Percentiles rank a stretch among this genome's conserved stretches.
Conservation (phyloP, 2,329 filamentous ascomycete species). For the Trichoderma brevicompactum region DNA sequence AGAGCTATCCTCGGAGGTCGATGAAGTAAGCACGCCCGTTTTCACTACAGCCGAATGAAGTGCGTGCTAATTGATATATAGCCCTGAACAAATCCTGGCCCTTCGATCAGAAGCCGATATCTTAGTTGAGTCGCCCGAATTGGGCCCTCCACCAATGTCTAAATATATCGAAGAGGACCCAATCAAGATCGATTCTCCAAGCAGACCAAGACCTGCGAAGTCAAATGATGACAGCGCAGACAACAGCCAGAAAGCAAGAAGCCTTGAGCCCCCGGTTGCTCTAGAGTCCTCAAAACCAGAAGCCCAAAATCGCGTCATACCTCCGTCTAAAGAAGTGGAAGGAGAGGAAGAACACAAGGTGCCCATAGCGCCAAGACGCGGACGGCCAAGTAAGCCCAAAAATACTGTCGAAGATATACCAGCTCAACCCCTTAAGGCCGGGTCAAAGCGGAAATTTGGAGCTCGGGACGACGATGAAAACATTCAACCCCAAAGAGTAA, state of each 20-base stretch:
- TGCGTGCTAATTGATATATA: constrained; percentile 45
- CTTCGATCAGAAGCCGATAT: constrained; percentile 55
- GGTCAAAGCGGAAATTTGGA: constrained; percentile 63
- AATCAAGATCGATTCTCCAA: constrained; percentile 57
- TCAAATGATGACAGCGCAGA: background rate
- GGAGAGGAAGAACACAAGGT: background rate
- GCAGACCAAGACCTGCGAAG: constrained; percentile 32
- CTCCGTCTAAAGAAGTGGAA: background rate
- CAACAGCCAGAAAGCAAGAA: constrained; percentile 36
- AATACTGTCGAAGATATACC: constrained; percentile 28
- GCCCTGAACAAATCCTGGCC: constrained; percentile 66
- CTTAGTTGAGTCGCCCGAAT: constrained; percentile 67
- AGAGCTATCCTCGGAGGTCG: constrained; percentile 67
- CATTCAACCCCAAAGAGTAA: constrained; percentile 34
- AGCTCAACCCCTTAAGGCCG: constrained; percentile 46
- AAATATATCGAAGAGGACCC: constrained; percentile 62
- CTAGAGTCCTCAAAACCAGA: constrained; percentile 37
- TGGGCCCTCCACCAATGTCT: constrained; percentile 66
- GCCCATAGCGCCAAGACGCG: background rate
- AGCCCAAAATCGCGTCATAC: constrained; percentile 9
- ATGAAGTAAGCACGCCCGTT: constrained; percentile 61
- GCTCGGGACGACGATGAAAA: constrained; percentile 58
- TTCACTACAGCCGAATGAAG: background rate
- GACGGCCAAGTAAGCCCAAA: background rate
- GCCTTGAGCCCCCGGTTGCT: constrained; percentile 39